Evolutionary conservation across 805 yeast genomes (phyloP).

Genomic region (Pichia scutulata): DNA sequence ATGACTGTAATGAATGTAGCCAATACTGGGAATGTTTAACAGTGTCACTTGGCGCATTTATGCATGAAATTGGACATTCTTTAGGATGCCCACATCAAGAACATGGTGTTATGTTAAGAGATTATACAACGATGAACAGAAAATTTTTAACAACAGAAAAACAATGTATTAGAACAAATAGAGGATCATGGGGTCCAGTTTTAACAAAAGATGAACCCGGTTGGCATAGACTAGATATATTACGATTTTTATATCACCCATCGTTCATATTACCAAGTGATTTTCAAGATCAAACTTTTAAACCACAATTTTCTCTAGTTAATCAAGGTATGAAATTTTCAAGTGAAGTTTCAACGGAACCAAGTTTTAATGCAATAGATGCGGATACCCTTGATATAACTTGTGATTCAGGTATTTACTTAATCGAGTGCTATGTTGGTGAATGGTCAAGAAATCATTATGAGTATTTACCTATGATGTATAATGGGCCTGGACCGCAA

Average conservation of each 20-base stretch:
- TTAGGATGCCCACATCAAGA: slow-evolving; percentile 91
- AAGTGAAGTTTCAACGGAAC: slow-evolving; percentile 30
- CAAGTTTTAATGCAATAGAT: slow-evolving; percentile 41
- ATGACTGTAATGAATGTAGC: slow-evolving; percentile 79
- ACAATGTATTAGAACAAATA: slow-evolving; percentile 44
- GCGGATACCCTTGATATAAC: slow-evolving; percentile 37
- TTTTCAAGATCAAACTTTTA: slow-evolving; percentile 34
- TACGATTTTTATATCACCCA: slow-evolving; percentile 76
- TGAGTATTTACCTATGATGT: slow-evolving; percentile 50
- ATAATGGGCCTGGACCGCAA: slow-evolving; percentile 59
- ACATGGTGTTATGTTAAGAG: slow-evolving; percentile 84
- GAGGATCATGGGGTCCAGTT: slow-evolving; percentile 42
- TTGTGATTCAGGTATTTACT: slow-evolving; percentile 61
- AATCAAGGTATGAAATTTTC: slow-evolving; percentile 28
- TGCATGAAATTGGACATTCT: slow-evolving; percentile 92
- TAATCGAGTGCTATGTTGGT: slow-evolving; percentile 62
- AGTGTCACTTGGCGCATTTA: slow-evolving; percentile 83
- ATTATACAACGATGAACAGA: slow-evolving; percentile 72
- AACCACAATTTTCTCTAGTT: slow-evolving; percentile 23
- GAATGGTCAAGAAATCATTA: slow-evolving; percentile 51
- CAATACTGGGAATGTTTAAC: slow-evolving; percentile 86
- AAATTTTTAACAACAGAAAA: slow-evolving; percentile 71
- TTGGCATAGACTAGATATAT: slow-evolving; percentile 79
- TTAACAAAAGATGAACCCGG: slow-evolving; percentile 61
- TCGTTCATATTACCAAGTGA: slow-evolving; percentile 69